Conservation (phyloP, 2,329 filamentous ascomycete species). For the Fusarium goolgardi region DNA sequence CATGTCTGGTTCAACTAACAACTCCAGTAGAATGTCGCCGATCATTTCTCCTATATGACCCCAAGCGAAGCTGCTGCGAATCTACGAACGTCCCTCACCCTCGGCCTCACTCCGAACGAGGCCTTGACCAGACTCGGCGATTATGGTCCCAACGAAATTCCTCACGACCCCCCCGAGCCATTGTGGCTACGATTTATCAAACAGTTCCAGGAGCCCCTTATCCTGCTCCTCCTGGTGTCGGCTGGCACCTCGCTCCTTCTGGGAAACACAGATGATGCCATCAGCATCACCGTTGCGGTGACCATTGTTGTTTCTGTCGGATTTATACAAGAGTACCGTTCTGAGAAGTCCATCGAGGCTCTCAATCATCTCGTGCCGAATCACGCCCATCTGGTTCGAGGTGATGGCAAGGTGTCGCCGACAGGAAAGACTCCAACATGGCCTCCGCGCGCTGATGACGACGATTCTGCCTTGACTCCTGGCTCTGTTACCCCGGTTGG, state of each 20-base stretch:
- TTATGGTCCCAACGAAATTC: slow-evolving; percentile 92
- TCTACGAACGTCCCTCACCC: slow-evolving; percentile 82
- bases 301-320: slow-evolving; percentile 97
- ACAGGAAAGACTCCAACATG: slow-evolving; percentile 57
- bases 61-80: slow-evolving; percentile 80
- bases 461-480: slow-evolving; percentile 56
- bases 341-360: slow-evolving; percentile 96
- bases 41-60: slow-evolving; percentile 75
- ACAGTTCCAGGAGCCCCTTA: slow-evolving; percentile 96
- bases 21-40: slow-evolving; percentile 62
- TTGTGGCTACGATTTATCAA: slow-evolving; percentile 95
- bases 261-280: slow-evolving; percentile 92
- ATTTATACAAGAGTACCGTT: slow-evolving; percentile 97
- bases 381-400: slow-evolving; percentile 91
- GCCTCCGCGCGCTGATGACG: slow-evolving; percentile 59
- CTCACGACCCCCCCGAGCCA: slow-evolving; percentile 92
- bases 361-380: slow-evolving; percentile 94
- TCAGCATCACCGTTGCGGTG: slow-evolving; percentile 95
- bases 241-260: slow-evolving; percentile 89
- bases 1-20: slow-evolving; percentile 26
- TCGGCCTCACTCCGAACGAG: slow-evolving; percentile 84
- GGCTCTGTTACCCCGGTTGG: slow-evolving; percentile 71
- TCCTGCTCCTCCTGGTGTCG: slow-evolving; percentile 89
- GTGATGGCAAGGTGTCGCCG: slow-evolving; percentile 52
- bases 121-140: slow-evolving; percentile 82